A percentile compares a stretch with the other conserved stretches of the same genome.
These are phyloP conservation scores for Cercophora scortea DNA, from an alignment of 495 filamentous ascomycete genomes.

Conservation along the genomic window DNA sequence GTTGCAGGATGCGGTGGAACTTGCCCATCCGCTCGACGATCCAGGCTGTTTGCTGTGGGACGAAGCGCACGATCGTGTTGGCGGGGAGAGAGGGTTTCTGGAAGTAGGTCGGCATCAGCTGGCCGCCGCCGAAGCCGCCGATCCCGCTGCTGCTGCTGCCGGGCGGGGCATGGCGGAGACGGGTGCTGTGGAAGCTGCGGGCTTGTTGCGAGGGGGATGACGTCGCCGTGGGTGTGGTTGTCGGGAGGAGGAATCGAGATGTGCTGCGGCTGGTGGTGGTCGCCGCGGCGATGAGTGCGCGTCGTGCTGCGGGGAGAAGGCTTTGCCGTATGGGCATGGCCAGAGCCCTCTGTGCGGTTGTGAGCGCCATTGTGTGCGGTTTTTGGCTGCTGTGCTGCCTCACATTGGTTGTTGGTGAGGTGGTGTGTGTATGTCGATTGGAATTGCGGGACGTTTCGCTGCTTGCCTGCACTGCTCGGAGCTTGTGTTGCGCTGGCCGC, in stretches of 20 bases:
- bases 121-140: slow-evolving; percentile 13
- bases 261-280: slow-evolving; percentile 6
- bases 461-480: no score
- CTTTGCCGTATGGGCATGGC: slow-evolving; percentile 22
- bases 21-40: slow-evolving; percentile 99
- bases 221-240: background rate
- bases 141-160: slow-evolving; percentile 10
- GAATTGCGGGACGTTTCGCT: no score
- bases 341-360: slow-evolving; percentile 22
- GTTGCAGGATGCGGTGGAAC: slow-evolving; percentile 85
- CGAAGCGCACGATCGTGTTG: slow-evolving; percentile 94
- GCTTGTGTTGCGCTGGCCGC: no score
- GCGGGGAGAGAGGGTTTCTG: slow-evolving; percentile 61
- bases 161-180: slow-evolving; percentile 7
- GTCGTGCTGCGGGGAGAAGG: background rate
- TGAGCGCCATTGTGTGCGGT: slow-evolving; percentile 23
- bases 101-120: slow-evolving; percentile 47
- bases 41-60: slow-evolving; percentile 98
- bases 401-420: background rate
- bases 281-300: slow-evolving; percentile 2
- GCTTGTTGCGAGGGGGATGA: background rate
- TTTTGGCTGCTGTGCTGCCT: background rate
- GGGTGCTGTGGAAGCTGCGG: slow-evolving; percentile 25
- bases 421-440: background rate
- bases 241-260: background rate